Percentiles rank a stretch among this genome's conserved stretches.
Evolutionary conservation across 768 basidiomycete genomes (phyloP).

Genomic region (Melanogaster broomeanus): DNA sequence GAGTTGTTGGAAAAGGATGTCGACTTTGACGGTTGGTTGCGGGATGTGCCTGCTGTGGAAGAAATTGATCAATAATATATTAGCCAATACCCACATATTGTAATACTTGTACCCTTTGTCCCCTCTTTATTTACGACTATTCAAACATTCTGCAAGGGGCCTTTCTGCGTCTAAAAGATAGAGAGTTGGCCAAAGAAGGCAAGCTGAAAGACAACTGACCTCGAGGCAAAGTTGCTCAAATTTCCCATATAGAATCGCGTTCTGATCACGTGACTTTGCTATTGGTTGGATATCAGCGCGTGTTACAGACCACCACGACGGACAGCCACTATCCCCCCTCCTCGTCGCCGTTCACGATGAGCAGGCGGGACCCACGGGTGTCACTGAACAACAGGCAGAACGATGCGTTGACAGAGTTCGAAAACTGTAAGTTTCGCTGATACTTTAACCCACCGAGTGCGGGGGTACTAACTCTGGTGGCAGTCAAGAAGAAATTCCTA

Average conservation of each 20-base stretch:
- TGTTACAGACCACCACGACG: slow-evolving; percentile 21
- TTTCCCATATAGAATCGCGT: slow-evolving; percentile 18
- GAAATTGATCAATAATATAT: slow-evolving; percentile 14
- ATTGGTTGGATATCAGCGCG: slow-evolving; percentile 39
- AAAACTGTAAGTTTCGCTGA: slow-evolving; percentile 62
- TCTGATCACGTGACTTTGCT: slow-evolving; percentile 29
- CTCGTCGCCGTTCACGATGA: slow-evolving; percentile 31
- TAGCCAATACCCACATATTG: slow-evolving; percentile 2
- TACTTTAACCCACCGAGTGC: background rate
- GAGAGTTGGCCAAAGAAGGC: slow-evolving; percentile 18
- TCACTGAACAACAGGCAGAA: slow-evolving; percentile 69
- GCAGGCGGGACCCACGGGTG: slow-evolving; percentile 34
- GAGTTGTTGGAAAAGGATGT: slow-evolving; percentile 60
- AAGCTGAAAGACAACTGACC: slow-evolving; percentile 30
- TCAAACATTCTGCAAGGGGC: background rate
- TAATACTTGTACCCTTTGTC: slow-evolving; percentile 15
- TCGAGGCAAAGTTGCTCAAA: slow-evolving; percentile 22
- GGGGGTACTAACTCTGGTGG: slow-evolving; percentile 28
- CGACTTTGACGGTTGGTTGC: slow-evolving; percentile 56
- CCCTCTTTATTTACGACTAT: slow-evolving; percentile 16
- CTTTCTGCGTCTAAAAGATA: slow-evolving; percentile 10
- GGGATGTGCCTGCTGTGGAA: slow-evolving; percentile 39
- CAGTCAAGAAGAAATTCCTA: slow-evolving; percentile 92
- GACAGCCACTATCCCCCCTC: slow-evolving; percentile 21
- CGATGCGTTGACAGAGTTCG: slow-evolving; percentile 82